Percentiles rank a stretch among this genome's conserved stretches.
These are phyloP conservation scores for Penicillium atrosanguineum DNA, from an alignment of 495 filamentous ascomycete genomes.

Conservation along the genomic window DNA sequence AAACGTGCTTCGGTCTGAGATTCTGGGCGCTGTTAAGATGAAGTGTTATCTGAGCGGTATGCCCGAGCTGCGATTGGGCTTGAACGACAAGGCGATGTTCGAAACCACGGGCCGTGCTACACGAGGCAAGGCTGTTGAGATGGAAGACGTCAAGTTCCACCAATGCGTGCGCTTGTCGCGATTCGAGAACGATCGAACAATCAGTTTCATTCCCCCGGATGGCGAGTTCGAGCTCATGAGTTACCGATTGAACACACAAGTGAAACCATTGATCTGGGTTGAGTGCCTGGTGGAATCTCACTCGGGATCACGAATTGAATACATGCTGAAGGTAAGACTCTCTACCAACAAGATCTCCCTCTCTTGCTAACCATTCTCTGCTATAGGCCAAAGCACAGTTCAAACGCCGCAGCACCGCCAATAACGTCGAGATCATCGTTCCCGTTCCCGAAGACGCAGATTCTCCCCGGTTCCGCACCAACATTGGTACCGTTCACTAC, in stretches of 20 bases:
- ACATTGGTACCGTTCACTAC: constrained; percentile 97
- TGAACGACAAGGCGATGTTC: constrained; percentile 99
- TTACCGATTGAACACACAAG: constrained; percentile 97
- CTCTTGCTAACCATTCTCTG: neutral
- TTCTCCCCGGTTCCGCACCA: constrained; percentile 93
- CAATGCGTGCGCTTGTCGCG: constrained; percentile 94
- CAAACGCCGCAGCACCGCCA: constrained; percentile 95
- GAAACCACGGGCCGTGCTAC: constrained; percentile 95
- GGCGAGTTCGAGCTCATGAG: constrained; percentile 99
- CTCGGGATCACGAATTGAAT: constrained; percentile 91
- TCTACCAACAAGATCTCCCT: neutral
- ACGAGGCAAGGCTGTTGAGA: constrained; percentile 95
- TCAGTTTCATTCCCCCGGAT: constrained; percentile 98
- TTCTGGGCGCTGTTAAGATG: constrained; percentile 97
- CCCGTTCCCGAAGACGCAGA: constrained; percentile 98
- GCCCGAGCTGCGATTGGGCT: constrained; percentile 90
- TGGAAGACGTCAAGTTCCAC: constrained; percentile 99
- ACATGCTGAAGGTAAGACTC: constrained; percentile 80
- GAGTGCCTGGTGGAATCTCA: constrained; percentile 97
- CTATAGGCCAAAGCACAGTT: constrained; percentile 87
- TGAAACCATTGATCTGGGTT: constrained; percentile 98
- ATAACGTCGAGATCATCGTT: constrained; percentile 97
- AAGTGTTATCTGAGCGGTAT: constrained; percentile 99
- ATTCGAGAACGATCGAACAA: constrained; percentile 98
- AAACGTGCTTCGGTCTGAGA: constrained; percentile 95